These are phyloP conservation scores for Blakeslea trispora DNA, from an alignment of 371 early-diverging fungal genomes.

Conservation along the genomic window DNA sequence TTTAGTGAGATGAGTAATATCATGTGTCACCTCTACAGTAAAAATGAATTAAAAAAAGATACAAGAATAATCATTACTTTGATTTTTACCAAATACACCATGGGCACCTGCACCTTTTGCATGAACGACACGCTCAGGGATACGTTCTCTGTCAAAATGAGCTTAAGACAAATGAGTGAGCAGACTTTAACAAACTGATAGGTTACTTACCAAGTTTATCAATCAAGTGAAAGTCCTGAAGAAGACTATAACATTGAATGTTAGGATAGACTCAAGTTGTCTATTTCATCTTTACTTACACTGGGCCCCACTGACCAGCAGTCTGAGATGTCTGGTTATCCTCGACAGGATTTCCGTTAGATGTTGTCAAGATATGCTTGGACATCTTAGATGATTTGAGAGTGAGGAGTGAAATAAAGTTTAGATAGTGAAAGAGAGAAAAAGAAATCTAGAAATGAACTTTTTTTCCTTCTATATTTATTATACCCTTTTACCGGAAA, in stretches of 20 bases:
- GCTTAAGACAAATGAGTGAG: too few species aligned
- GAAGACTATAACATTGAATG: constrained; percentile 20
- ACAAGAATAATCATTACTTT: neutral
- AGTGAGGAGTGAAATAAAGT: too few species aligned
- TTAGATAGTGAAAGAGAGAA: too few species aligned
- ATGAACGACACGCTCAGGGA: constrained; percentile 76
- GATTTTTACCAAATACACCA: constrained; percentile 66
- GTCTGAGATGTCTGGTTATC: constrained; percentile 70
- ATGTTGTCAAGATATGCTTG: constrained; percentile 42
- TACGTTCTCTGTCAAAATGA: neutral
- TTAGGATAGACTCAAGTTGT: neutral
- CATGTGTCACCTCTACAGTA: constrained; percentile 65
- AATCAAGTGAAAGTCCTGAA: constrained; percentile 82
- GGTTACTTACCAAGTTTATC: too few species aligned
- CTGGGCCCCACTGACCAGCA: constrained; percentile 58
- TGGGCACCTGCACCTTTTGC: constrained; percentile 86
- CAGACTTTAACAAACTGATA: too few species aligned
- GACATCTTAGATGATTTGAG: constrained; percentile 23
- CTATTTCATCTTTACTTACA: constrained; percentile 25
- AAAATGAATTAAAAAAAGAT: neutral
- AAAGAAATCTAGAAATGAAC: too few species aligned
- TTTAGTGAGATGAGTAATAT: constrained; percentile 66
- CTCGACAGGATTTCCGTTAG: constrained; percentile 70
- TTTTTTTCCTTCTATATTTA: too few species aligned
- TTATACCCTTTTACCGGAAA: too few species aligned